These are phyloP conservation scores for Aureobasidium sp. DNA, from an alignment of 2,329 filamentous ascomycete species.

Conservation along the genomic window DNA sequence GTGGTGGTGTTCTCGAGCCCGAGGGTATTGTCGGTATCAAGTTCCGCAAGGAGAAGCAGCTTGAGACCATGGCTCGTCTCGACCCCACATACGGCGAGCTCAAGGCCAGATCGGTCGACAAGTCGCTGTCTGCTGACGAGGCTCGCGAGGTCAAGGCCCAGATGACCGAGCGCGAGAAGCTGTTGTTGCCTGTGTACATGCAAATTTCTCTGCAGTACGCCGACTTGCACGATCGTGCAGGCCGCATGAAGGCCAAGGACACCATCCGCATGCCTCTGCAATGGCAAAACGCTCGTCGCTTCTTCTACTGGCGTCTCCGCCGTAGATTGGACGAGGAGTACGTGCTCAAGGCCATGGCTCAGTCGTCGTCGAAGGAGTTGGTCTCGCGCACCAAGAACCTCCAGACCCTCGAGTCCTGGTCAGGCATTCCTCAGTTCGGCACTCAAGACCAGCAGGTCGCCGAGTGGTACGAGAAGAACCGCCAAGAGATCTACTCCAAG, in stretches of 20 bases:
- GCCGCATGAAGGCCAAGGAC: constrained; percentile 97
- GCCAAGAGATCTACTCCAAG: constrained; percentile 74
- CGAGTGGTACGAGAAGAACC: constrained; percentile 93
- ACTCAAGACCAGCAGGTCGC: constrained; percentile 76
- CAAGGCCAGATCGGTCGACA: constrained; percentile 67
- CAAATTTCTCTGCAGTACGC: constrained; percentile 97
- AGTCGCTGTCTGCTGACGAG: constrained; percentile 64
- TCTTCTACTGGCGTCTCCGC: constrained; percentile 99
- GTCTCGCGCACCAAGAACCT: constrained; percentile 49
- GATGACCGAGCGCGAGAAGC: constrained; percentile 78
- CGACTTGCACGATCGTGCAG: constrained; percentile 92
- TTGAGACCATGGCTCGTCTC: constrained; percentile 93
- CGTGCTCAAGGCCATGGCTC: constrained; percentile 80
- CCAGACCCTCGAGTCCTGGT: constrained; percentile 75
- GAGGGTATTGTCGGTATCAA: constrained; percentile 99
- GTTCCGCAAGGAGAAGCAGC: constrained; percentile 93
- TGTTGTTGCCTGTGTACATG: constrained; percentile 83
- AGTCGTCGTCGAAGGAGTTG: constrained; percentile 34
- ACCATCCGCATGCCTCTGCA: constrained; percentile 76
- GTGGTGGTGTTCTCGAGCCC: constrained; percentile 94
- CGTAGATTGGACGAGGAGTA: constrained; percentile 95
- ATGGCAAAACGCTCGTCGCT: constrained; percentile 85
- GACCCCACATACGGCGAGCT: constrained; percentile 78
- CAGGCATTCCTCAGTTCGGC: constrained; percentile 67
- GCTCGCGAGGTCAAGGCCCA: constrained; percentile 72